Evolutionary conservation across 1,284 basidiomycete species (phyloP), one percentile per base, ranked within the genome.

Genomic region (Cutaneotrichosporon mucoides): DNA sequence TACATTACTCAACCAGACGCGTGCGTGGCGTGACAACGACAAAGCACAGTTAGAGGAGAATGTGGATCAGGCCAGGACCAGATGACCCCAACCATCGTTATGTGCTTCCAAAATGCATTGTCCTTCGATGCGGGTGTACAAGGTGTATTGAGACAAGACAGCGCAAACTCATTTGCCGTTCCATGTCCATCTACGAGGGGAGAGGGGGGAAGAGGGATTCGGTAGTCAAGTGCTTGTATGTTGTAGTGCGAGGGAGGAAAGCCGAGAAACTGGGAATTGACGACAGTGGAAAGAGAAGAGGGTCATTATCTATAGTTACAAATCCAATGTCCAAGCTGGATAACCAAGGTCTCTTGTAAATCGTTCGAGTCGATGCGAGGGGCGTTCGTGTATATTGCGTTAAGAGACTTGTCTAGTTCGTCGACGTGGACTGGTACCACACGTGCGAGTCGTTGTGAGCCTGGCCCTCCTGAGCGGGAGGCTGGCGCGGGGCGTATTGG

Each of bases 401-500:
- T 48, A 48, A 33, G 34, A 48, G 33, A 48, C 46, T 48, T 15
- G 46, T 48, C 46, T 48, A 48, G 46, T 48, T 48, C 34, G 46
- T n/a, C 46, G 46, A 35, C 7, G 46, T 48, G 46, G 46, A 10
- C 11, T 36, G 15, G 38, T 51, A 51, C 49, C 49, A 51, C 37
- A 51, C 49, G 49, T 51, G 40, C 15, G 37, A 38, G 49, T 51
- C 49, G 16, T 37, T 38, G 35, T 37, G 10, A 10, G 49, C 9
- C 49, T 44, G 52, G 53, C n/a, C 36, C 15, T 51, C 49, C n/a
- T 38, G 15, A 15, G 38, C 15, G 2, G 49, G 49, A 16, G 37
- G 49, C 16, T 51, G 49, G 38, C 49, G 49, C 16, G 49, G 49
- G 11, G 49, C 49, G 16, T 51, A 51, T 16, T 51, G 49, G 49